Percentiles rank a stretch among this genome's conserved stretches.
These are phyloP conservation scores for Cystoderma amianthinum DNA, from an alignment of 768 basidiomycete genomes.

Conservation along the genomic window DNA sequence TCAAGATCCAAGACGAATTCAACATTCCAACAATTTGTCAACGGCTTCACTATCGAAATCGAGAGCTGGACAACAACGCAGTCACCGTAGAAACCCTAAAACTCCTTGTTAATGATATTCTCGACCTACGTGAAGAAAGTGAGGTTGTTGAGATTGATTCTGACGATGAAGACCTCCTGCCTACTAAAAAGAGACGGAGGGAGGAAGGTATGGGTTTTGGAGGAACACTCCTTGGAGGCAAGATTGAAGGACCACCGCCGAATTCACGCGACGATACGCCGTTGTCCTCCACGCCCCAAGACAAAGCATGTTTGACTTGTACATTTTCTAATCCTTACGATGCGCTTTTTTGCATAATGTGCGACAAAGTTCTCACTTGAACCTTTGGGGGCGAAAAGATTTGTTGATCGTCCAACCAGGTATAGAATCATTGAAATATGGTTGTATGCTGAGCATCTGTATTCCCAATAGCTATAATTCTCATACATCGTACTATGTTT, in stretches of 20 bases:
- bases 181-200: conserved; percentile 30
- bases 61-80: conserved; percentile 60
- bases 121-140: conserved; percentile 60
- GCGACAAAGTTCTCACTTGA: conserved; percentile 36
- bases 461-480: conserved; percentile 19
- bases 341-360: conserved; percentile 36
- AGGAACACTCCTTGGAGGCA: conserved; percentile 61
- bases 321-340: conserved; percentile 49
- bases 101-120: conserved; percentile 46
- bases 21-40: conserved; percentile 74
- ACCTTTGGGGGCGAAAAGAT: too few species aligned
- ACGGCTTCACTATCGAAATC: conserved; percentile 52
- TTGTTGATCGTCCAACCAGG: too few species aligned
- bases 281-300: conserved; percentile 9
- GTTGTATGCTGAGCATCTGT: too few species aligned
- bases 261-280: conserved; percentile 18
- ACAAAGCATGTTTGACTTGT: conserved; percentile 47
- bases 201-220: conserved; percentile 66
- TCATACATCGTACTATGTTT: conserved; percentile 5
- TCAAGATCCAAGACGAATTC: conserved; percentile 54
- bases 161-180: conserved; percentile 39
- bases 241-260: conserved; percentile 13
- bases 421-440: too few species aligned
- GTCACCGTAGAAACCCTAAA: conserved; percentile 49
- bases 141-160: conserved; percentile 52